Conservation (phyloP, 2,329 filamentous ascomycete genomes). For the Penicillium sp. region DNA sequence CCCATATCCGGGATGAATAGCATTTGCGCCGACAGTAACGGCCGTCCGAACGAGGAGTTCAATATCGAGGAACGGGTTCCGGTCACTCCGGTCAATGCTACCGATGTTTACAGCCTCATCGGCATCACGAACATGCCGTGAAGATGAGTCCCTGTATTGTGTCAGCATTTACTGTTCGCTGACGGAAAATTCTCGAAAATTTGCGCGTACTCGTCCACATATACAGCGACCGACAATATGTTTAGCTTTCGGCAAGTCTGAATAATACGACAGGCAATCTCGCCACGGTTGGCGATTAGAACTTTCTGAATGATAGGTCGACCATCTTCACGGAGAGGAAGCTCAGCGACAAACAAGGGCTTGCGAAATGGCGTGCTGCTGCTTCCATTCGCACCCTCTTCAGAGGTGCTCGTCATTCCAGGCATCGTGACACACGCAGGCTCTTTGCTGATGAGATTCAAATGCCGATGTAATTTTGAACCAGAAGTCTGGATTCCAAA, state of each 20-base stretch:
- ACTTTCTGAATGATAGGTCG: constrained; percentile 28
- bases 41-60: constrained; percentile 35
- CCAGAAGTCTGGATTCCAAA: background rate
- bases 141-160: constrained; percentile 31
- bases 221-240: constrained; percentile 27
- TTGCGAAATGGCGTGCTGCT: constrained; percentile 16
- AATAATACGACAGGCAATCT: constrained; percentile 37
- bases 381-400: background rate
- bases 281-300: constrained; percentile 34
- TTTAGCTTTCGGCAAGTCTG: constrained; percentile 30
- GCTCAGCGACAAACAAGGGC: constrained; percentile 26
- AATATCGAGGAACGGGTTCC: constrained; percentile 36
- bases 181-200: background rate
- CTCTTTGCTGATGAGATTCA: background rate
- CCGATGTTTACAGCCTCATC: constrained; percentile 38
- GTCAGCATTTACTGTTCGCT: background rate
- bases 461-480: background rate
- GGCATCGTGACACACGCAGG: background rate
- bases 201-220: constrained; percentile 16
- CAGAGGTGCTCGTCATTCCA: background rate
- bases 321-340: constrained; percentile 19
- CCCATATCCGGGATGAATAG: constrained; percentile 43
- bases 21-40: constrained; percentile 27
- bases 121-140: constrained; percentile 37
- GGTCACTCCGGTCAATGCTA: constrained; percentile 21